These are phyloP conservation scores for Candida ulmi DNA, from an alignment of 805 yeast genomes.

Conservation along the genomic window DNA sequence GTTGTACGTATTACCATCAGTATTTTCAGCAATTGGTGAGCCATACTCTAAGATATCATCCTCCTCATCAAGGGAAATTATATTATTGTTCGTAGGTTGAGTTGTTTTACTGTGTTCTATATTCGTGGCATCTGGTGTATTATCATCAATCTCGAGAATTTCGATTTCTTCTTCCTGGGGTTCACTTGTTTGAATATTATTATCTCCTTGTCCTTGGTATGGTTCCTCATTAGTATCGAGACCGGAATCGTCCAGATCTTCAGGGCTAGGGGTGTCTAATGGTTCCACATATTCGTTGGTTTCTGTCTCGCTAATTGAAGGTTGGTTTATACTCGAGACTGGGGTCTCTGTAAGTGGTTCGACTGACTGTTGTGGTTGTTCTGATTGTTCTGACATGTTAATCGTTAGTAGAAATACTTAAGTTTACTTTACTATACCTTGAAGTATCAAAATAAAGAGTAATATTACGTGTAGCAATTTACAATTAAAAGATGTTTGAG, in stretches of 20 bases:
- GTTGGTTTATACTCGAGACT: too few species aligned
- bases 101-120: not conserved
- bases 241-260: not conserved
- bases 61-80: not conserved
- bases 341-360: too few species aligned
- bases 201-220: too few species aligned
- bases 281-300: not conserved
- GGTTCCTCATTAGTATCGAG: too few species aligned
- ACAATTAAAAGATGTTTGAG: too few species aligned
- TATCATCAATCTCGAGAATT: not conserved
- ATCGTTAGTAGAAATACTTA: not conserved
- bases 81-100: too few species aligned
- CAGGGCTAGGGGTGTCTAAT: not conserved
- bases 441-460: too few species aligned
- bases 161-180: not conserved
- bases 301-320: too few species aligned
- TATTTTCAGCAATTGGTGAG: not conserved
- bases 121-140: not conserved
- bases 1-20: not conserved
- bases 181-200: too few species aligned
- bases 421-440: too few species aligned
- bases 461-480: too few species aligned
- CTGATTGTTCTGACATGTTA: not conserved
- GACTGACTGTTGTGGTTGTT: not conserved
- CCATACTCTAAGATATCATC: not conserved